Evolutionary conservation across 106 monocot genomes (phyloP), one percentile per base, ranked within the genome.

Genomic region (Triglochin maritima): DNA sequence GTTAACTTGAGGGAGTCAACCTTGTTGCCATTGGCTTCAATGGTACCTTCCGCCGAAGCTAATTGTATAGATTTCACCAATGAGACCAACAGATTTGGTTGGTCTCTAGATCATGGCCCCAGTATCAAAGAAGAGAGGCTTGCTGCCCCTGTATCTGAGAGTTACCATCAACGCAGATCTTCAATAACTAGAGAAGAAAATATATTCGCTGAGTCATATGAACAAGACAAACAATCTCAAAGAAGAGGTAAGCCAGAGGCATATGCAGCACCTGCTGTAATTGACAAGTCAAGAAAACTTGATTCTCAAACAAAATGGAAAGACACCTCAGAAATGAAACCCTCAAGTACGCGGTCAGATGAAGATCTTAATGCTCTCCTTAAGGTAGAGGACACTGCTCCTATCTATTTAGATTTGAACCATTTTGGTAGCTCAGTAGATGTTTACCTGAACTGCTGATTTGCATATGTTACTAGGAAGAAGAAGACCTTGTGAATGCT

Each of bases 401-500:
- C n/a, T 29, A 29, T 29, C 29, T 29, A 29, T 29, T 29, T 29
- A 29, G 29, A 29, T 29, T 29, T 29, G 29, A 29, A 29, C 29
- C 1, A 1, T 29, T 29, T 29, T 29, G 29, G 29, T 29, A 29
- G 29, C 29, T 29, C 29, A 1, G 29, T 29, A 29, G 29, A 29
- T 29, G 1, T 29, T 29, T 29, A 29, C 29, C 29, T 29, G 29
- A 29, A 29, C 29, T 29, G 29, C 29, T 29, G 29, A 29, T 29
- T 29, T 29, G 29, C 29, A 29, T 60, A 52, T 17, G 43, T 49
- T 56, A 75, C 44, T 71, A 96, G 95, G 90, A 90, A 82, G 90
- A 96, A 74, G 95, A 91, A 67, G 90, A 91, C 60, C 69, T 96
- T 70, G 95, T 96, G 16, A 74, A 51, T 69, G 95, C 95, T 80